These are phyloP conservation scores for Asterophora lycoperdoides DNA, from an alignment of 768 basidiomycete species.

Conservation along the genomic window DNA sequence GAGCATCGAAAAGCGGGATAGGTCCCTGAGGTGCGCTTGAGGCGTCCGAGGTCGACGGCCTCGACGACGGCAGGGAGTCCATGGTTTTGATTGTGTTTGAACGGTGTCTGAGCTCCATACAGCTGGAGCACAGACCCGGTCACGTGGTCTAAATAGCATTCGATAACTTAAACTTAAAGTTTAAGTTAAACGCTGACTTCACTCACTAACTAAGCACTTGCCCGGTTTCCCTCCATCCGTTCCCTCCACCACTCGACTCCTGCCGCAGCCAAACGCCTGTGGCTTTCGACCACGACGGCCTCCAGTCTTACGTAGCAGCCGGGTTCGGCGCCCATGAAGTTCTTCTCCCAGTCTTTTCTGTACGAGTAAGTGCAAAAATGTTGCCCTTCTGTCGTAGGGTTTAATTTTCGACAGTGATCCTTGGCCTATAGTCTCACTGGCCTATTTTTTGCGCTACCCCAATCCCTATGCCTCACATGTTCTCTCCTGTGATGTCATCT, in stretches of 20 bases:
- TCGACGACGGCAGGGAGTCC: slow-evolving; percentile 34
- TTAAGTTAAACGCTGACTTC: no score
- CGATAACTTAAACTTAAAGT: no score
- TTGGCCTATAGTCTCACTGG: slow-evolving; percentile 88
- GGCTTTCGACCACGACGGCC: slow-evolving; percentile 7
- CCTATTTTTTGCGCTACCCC: slow-evolving; percentile 93
- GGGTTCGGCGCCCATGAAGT: slow-evolving; percentile 46
- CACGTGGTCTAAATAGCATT: no score
- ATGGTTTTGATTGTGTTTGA: slow-evolving; percentile 16
- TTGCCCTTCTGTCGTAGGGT: neutral
- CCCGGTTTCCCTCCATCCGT: slow-evolving; percentile 5
- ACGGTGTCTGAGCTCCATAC: slow-evolving; percentile 11
- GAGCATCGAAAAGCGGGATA: slow-evolving; percentile 64
- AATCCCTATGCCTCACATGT: slow-evolving; percentile 94
- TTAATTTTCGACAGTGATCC: slow-evolving; percentile 62
- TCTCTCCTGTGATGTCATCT: slow-evolving; percentile 92
- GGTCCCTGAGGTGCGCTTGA: slow-evolving; percentile 43
- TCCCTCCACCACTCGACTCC: slow-evolving; percentile 3
- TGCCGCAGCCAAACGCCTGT: neutral
- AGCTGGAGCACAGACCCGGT: slow-evolving; percentile 1
- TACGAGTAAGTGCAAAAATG: slow-evolving; percentile 41
- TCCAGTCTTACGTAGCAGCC: slow-evolving; percentile 12
- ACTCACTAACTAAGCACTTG: neutral
- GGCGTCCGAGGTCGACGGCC: slow-evolving; percentile 37
- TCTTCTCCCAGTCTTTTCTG: slow-evolving; percentile 50